These are phyloP conservation scores for Metschnikowia vanudenii DNA, from an alignment of 805 yeast species.

Conservation along the genomic window DNA sequence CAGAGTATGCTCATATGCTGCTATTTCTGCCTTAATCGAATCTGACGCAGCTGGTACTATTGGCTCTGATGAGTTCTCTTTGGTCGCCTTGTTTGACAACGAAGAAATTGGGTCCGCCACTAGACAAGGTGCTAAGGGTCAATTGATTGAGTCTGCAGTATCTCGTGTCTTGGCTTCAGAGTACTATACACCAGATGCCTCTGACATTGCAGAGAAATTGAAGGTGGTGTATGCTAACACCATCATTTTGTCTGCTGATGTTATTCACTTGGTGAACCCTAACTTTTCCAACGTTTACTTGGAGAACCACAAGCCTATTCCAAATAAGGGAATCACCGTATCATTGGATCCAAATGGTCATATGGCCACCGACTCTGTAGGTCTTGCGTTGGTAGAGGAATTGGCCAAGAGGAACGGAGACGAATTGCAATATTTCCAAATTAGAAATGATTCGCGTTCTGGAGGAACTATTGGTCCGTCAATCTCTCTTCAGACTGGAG, in stretches of 20 bases:
- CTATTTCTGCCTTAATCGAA: slow-evolving; percentile 56
- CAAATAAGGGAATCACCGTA: slow-evolving; percentile 72
- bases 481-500: slow-evolving; percentile 62
- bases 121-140: slow-evolving; percentile 82
- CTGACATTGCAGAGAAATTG: slow-evolving; percentile 27
- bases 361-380: slow-evolving; percentile 79
- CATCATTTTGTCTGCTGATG: slow-evolving; percentile 80
- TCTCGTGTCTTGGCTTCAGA: slow-evolving; percentile 48
- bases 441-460: slow-evolving; percentile 78
- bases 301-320: slow-evolving; percentile 76
- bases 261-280: slow-evolving; percentile 78
- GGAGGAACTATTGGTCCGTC: slow-evolving; percentile 90
- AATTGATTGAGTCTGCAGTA: slow-evolving; percentile 63
- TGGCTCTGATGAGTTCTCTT: slow-evolving; percentile 42
- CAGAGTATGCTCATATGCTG: slow-evolving; percentile 76
- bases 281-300: slow-evolving; percentile 67
- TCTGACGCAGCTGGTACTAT: slow-evolving; percentile 26
- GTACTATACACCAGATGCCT: slow-evolving; percentile 18
- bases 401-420: slow-evolving; percentile 66
- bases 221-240: slow-evolving; percentile 65
- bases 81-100: slow-evolving; percentile 70
- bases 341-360: slow-evolving; percentile 77
- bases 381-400: slow-evolving; percentile 67
- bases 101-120: slow-evolving; percentile 84
- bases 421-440: slow-evolving; percentile 76